Evolutionary conservation across 2,329 filamentous ascomycete species (phyloP), one percentile per base, ranked within the genome.

Genomic region (Myriosclerotinia curreyana): DNA sequence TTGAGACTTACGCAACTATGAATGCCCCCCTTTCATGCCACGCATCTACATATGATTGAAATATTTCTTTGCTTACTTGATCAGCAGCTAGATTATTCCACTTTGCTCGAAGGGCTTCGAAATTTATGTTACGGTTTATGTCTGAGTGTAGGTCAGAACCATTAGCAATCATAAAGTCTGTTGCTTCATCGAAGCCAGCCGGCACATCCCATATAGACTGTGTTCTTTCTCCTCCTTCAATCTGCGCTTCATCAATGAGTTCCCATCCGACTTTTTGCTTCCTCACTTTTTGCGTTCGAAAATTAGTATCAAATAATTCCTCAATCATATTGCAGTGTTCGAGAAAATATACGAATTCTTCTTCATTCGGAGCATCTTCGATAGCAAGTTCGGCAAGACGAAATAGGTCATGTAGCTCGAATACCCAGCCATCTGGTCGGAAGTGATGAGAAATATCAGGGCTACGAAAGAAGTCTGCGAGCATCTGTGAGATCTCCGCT

Each of bases 381-480:
- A 56, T 9, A 28, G 22, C 15, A 56, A 28, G 15, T 42, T 38
- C 34, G 2, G 17, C n/a, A 9, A 56, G 22, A 17, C 34, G n/a
- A 14, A 56, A 42, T n/a, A 56, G 20, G 17, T 56, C 36, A 9
- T 42, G n/a, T 12, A 40, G n/a, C 8, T 38, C 36, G 36, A 40
- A 40, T 22, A 28, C 34, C 34, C 34, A 56, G 11, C 53, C 53
- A 28, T 38, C 53, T 28, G 34, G 38, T 6, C 53, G 53, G 38
- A 56, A 56, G 15, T 28, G 34, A 31, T 42, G 36, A 22, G 53
- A 38, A 9, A 56, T 42, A 44, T 56, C 53, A 7, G 53, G 53
- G 22, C 53, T 56, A n/a, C 53, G 53, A 20, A 56, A 56, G 7
- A 56, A 56, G 9, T 28, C n/a, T 11, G 38, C 34, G 1, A 56